A percentile compares a stretch with the other conserved stretches of the same genome.
These are phyloP conservation scores for Lasiosphaeria ovina DNA, from an alignment of 495 filamentous ascomycete genomes.

Conservation along the genomic window DNA sequence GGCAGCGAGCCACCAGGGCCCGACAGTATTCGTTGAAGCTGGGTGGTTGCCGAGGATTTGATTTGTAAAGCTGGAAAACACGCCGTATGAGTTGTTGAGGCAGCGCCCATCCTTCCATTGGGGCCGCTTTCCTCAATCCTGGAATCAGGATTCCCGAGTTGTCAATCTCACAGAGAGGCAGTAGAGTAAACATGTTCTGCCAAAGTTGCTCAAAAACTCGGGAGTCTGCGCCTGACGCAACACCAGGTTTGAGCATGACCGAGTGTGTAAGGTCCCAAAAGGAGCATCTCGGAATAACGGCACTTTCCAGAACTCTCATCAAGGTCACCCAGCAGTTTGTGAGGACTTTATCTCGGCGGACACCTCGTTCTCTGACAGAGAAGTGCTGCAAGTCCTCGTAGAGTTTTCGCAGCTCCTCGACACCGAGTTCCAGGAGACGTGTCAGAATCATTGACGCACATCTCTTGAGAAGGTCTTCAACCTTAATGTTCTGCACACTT, in stretches of 20 bases:
- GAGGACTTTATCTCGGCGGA: conserved; percentile 55
- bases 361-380: conserved; percentile 60
- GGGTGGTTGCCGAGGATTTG: conserved; percentile 54
- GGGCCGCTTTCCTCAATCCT: conserved; percentile 51
- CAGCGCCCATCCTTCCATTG: conserved; percentile 69
- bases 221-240: conserved; percentile 45
- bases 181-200: conserved; percentile 67
- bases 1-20: conserved; percentile 69
- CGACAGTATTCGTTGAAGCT: conserved; percentile 82
- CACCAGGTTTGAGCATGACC: conserved; percentile 37
- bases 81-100: conserved; percentile 64
- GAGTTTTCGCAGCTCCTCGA: conserved; percentile 55
- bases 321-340: conserved; percentile 67
- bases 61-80: conserved; percentile 63
- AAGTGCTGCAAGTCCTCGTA: conserved; percentile 59
- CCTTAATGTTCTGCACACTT: conserved; percentile 30
- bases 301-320: conserved; percentile 56
- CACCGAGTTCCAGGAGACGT: conserved; percentile 46
- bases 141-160: conserved; percentile 57
- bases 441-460: conserved; percentile 35
- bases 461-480: conserved; percentile 45
- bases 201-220: conserved; percentile 65
- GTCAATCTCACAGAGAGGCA: conserved; percentile 80
- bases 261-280: conserved; percentile 62
- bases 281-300: conserved; percentile 38